Base-by-base conservation (phyloP, 2,329 filamentous ascomycete genomes). In the Emergomyces africanus region DNA sequence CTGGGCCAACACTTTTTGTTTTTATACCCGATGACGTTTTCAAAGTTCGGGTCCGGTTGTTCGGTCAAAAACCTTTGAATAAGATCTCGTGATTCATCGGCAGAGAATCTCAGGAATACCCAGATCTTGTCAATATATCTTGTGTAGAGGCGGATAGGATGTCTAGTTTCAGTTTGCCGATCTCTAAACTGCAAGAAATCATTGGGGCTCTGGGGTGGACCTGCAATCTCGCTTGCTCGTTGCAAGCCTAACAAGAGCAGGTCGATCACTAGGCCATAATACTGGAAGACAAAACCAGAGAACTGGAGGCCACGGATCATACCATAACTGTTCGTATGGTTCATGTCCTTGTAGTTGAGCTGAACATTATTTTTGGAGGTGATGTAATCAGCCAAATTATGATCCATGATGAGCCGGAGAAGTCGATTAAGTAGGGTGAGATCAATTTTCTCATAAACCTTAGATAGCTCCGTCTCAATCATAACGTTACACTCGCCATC, bases 1-100 rank as follows among this genome's bases (percentile, higher is more conserved):
- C 94, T 85, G 48, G 94, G 95, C 94, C 94, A 99, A 75, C 95
- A 99, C 73, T 97, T 99, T 80, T 99, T 99, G 76, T 95, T 99
- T 78, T 89, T 91, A 75, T 97, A 99, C 0, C 94, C 94, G 66
- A 99, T 97, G 48, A 99, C 94, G 64, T 99, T 99, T 72, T 99
- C 94, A 65, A 99, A 99, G 70, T 99, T 99, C 1, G 94, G 94
- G 72, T 99, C 95, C 0, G 94, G 94, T 69, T 99, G 92, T 71
- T 99, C 95, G 0, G 95, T 99, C 65, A 99, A 79, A 80, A 97
- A 99, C 10, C 94, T 87, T 72, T 99, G 94, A 61, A 99, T 99
- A 53, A 99, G 79, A 68, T 99, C 94, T 62, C 94, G 82, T 2
- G 92, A 96, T 69, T 99, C 94, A 51, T 99, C 94, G 0, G 91